phyloP scores from a whole-genome alignment of 1,284 basidiomycete species.

The Trametes hirsuta region DNA sequence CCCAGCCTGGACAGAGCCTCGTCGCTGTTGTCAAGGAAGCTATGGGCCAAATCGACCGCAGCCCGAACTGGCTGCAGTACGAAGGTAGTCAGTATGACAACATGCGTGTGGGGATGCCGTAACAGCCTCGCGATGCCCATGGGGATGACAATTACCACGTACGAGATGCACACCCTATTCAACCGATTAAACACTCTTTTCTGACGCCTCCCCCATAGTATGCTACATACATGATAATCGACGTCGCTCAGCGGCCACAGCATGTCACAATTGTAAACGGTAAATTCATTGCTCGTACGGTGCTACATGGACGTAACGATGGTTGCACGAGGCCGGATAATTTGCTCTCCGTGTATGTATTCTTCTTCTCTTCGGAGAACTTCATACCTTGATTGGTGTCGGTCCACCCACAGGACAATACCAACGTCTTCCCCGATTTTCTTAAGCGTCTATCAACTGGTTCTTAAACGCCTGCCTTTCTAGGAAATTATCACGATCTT shows the following conservation, averaged over 20 bases:
- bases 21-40: slow-evolving; percentile 70
- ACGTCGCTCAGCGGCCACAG: neutral
- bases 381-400: neutral
- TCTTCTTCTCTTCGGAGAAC: neutral
- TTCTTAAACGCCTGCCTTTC: slow-evolving; percentile 27
- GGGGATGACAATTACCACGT: slow-evolving; percentile 13
- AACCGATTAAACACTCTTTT: neutral
- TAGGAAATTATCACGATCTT: neutral
- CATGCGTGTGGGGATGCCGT: slow-evolving; percentile 67
- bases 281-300: neutral
- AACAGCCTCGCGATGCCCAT: slow-evolving; percentile 6
- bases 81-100: slow-evolving; percentile 77
- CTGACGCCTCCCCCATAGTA: slow-evolving; percentile 15
- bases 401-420: neutral
- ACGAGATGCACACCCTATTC: neutral
- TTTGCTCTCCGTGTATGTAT: neutral
- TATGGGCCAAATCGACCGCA: slow-evolving; percentile 73
- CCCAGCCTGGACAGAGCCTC: slow-evolving; percentile 50
- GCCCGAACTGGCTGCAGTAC: slow-evolving; percentile 74
- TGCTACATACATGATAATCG: slow-evolving; percentile 13
- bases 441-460: slow-evolving; percentile 2
- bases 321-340: neutral
- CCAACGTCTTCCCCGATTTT: neutral
- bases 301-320: neutral
- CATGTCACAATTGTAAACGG: neutral